Percentiles rank a stretch among this genome's conserved stretches.
Conservation (phyloP, 2,329 filamentous ascomycete genomes). For the Orbilia brochopaga region DNA sequence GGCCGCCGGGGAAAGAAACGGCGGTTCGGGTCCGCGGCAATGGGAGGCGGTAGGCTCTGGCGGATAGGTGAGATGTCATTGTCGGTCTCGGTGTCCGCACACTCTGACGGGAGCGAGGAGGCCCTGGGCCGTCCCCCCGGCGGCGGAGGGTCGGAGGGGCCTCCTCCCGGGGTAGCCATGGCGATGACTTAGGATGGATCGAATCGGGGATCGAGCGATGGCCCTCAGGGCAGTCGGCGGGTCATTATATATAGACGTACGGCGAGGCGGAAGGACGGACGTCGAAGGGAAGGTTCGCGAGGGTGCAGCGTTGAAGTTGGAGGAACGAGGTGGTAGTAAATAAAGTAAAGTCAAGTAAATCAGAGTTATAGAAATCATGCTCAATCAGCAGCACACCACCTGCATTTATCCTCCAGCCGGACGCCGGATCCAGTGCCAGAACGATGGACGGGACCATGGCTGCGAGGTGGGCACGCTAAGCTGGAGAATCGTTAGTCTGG, state of each 20-base stretch:
- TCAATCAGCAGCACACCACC: not conserved
- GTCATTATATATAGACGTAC: conserved; percentile 7
- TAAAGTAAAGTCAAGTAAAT: not conserved
- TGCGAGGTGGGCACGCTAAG: not conserved
- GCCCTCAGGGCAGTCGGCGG: not conserved
- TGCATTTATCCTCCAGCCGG: not conserved
- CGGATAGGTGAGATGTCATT: conserved; percentile 25
- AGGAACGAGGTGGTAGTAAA: not conserved
- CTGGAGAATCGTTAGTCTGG: not conserved
- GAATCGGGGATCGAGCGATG: not conserved
- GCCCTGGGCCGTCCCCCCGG: conserved; percentile 16
- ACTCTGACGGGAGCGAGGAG: not conserved
- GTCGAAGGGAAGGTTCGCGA: not conserved
- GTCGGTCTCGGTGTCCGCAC: conserved; percentile 1
- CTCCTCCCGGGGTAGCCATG: conserved; percentile 33
- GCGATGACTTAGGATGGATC: not conserved
- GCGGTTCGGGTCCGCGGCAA: conserved; percentile 6
- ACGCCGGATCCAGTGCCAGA: not conserved
- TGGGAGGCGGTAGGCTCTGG: not conserved
- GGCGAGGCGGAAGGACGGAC: not conserved
- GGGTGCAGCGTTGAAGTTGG: not conserved
- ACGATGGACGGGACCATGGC: not conserved
- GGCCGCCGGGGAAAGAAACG: conserved; percentile 41
- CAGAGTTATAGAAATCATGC: not conserved
- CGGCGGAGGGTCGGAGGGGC: conserved; percentile 17